Conservation (phyloP, 1,284 basidiomycete species). For the Tilletiopsis washingtonensis region DNA sequence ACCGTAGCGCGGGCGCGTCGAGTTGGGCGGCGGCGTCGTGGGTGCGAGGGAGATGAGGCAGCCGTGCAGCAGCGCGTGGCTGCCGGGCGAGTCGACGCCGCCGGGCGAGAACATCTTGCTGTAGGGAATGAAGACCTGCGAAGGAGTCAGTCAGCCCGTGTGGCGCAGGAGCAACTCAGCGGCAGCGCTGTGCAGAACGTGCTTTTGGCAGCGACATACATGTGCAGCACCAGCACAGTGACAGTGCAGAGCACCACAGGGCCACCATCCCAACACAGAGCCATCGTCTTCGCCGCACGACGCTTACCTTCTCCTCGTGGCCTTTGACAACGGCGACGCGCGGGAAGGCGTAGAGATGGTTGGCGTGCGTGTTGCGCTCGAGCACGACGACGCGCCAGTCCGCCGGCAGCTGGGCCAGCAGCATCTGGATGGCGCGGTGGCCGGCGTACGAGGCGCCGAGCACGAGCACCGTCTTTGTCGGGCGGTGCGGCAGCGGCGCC, state of each 20-base stretch:
- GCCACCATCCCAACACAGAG: too few species aligned
- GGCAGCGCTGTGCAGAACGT: too few species aligned
- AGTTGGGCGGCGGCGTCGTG: neutral
- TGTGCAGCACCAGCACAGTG: too few species aligned
- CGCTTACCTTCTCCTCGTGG: constrained; percentile 49
- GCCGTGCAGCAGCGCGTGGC: constrained; percentile 12
- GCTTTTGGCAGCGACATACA: too few species aligned
- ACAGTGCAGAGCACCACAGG: too few species aligned
- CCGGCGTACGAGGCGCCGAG: constrained; percentile 36
- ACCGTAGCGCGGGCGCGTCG: neutral
- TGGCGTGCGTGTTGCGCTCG: constrained; percentile 60
- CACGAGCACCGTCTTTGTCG: constrained; percentile 7
- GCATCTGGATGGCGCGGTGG: constrained; percentile 55
- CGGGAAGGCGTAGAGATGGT: constrained; percentile 52
- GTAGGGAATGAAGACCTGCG: constrained; percentile 58
- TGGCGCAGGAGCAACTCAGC: too few species aligned
- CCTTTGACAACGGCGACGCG: constrained; percentile 50
- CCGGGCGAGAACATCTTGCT: constrained; percentile 49
- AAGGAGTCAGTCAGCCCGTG: too few species aligned
- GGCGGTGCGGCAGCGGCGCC: neutral
- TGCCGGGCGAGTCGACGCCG: neutral
- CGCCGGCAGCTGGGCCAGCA: constrained; percentile 56
- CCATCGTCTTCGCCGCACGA: too few species aligned
- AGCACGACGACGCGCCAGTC: constrained; percentile 64
- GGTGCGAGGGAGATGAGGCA: constrained; percentile 7